These are phyloP conservation scores for Delphinella strobiligena DNA, from an alignment of 2,329 filamentous ascomycete genomes.

Conservation along the genomic window DNA sequence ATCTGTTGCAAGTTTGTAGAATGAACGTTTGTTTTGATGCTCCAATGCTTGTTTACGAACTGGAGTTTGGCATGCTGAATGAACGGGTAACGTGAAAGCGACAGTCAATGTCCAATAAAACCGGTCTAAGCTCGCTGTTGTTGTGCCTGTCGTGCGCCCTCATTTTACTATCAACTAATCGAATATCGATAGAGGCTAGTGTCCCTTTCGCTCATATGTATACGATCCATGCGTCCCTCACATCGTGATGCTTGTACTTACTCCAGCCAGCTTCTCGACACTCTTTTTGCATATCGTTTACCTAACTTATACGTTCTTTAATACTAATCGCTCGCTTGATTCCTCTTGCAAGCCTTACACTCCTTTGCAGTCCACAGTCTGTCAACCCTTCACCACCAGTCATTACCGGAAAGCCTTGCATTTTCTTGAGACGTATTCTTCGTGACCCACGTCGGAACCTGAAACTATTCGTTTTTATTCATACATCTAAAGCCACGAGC, in stretches of 20 bases:
- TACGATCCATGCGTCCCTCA: neutral
- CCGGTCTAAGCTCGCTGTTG: neutral
- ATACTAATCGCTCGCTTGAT: neutral
- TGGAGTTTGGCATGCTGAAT: neutral
- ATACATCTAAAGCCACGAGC: slow-evolving; percentile 2
- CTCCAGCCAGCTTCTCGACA: neutral
- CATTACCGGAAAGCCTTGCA: too few species aligned
- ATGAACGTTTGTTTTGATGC: neutral
- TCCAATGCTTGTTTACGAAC: neutral
- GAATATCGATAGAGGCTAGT: neutral
- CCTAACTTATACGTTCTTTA: neutral
- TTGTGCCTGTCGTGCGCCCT: neutral
- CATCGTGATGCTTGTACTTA: neutral
- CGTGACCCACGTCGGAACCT: too few species aligned
- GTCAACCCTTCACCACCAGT: neutral
- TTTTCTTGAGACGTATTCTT: too few species aligned
- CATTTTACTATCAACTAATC: neutral
- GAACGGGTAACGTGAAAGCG: neutral
- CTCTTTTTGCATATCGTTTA: neutral
- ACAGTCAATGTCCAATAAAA: neutral
- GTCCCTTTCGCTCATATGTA: neutral
- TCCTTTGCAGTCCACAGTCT: neutral
- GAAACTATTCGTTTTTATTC: too few species aligned
- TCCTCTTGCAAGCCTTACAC: neutral
- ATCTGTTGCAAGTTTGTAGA: too few species aligned